Percentiles rank a stretch among this genome's conserved stretches.
These are phyloP conservation scores for Iberis amara DNA, from an alignment of 441 rosid genomes.

Conservation along the genomic window DNA sequence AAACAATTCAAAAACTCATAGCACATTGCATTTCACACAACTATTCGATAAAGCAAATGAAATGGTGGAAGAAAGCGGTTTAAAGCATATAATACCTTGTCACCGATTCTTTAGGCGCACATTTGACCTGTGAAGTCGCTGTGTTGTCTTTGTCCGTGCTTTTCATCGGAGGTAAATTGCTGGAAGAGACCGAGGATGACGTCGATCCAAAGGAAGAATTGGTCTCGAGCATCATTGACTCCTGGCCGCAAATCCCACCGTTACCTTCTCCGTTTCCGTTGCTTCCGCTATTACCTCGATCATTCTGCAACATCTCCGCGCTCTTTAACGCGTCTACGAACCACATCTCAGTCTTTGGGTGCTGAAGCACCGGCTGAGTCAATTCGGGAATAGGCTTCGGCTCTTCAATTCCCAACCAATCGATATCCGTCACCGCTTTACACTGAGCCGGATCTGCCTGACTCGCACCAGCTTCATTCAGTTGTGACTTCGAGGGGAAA, in stretches of 20 bases:
- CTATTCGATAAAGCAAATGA: neutral
- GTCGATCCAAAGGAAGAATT: constrained; percentile 75
- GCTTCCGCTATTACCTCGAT: constrained; percentile 24
- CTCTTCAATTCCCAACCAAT: constrained; percentile 29
- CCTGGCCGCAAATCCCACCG: constrained; percentile 41
- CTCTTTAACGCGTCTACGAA: constrained; percentile 67
- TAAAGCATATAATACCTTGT: constrained; percentile 34
- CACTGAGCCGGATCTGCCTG: constrained; percentile 13
- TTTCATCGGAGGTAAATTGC: constrained; percentile 49
- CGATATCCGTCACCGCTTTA: constrained; percentile 16
- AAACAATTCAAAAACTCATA: neutral
- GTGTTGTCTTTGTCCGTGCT: constrained; percentile 38
- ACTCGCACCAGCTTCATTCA: constrained; percentile 13
- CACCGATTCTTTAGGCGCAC: constrained; percentile 37
- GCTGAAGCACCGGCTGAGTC: constrained; percentile 32
- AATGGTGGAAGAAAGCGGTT: neutral
- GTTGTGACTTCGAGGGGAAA: constrained; percentile 31
- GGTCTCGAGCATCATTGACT: constrained; percentile 64
- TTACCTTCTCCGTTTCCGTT: constrained; percentile 29
- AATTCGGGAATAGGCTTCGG: constrained; percentile 14
- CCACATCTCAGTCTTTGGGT: constrained; percentile 76
- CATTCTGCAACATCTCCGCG: constrained; percentile 46
- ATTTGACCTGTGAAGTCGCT: constrained; percentile 26
- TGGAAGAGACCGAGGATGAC: constrained; percentile 56
- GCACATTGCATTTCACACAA: constrained; percentile 8